These are phyloP conservation scores for Colletotrichum sp. DNA, from an alignment of 2,329 filamentous ascomycete genomes.

Conservation along the genomic window DNA sequence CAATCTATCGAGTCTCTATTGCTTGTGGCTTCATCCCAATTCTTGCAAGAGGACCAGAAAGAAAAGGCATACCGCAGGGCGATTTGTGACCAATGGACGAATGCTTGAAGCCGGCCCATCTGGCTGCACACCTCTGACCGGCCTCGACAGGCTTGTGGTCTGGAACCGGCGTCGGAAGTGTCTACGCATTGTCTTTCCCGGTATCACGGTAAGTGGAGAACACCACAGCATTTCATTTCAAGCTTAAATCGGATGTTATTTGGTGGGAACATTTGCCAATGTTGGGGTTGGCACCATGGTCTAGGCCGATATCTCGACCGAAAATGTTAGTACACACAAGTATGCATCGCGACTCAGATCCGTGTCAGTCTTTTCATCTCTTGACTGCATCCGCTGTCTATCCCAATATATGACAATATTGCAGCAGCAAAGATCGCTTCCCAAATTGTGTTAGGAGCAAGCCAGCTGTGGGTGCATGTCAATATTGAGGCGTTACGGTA, in stretches of 20 bases:
- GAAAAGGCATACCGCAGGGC: background rate
- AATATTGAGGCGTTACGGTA: background rate
- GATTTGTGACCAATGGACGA: no score
- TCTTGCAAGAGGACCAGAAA: no score
- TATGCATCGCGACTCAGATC: background rate
- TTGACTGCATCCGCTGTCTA: accelerated
- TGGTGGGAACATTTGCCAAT: no score
- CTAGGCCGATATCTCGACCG: background rate
- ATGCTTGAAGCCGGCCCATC: no score
- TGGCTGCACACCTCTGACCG: background rate
- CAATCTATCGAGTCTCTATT: accelerated
- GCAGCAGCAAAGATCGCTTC: background rate
- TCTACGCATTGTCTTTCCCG: accelerated
- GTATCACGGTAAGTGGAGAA: background rate
- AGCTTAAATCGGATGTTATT: background rate
- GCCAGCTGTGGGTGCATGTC: background rate
- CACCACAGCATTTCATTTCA: background rate
- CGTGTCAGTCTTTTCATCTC: accelerated
- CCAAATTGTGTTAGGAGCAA: background rate
- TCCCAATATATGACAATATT: accelerated
- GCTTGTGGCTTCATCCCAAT: background rate
- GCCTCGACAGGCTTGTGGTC: accelerated
- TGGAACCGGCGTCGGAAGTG: background rate
- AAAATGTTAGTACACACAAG: accelerated
- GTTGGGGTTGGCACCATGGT: no score